Evolutionary conservation across 345 rosid species (phyloP).

Genomic region (Euphorbia tirucalli): DNA sequence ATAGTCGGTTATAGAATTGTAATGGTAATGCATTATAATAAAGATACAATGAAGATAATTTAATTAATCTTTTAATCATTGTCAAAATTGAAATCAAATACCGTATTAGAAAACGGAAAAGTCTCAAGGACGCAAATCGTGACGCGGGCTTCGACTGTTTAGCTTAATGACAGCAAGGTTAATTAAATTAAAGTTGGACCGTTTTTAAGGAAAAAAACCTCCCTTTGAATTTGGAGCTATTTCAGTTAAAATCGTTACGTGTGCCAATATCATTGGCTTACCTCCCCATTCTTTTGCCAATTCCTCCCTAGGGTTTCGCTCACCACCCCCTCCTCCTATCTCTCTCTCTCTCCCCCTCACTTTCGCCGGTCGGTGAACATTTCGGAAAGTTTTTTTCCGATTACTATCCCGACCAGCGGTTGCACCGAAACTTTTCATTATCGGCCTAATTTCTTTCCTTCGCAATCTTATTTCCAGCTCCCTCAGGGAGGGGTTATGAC

Average conservation of each 20-base stretch:
- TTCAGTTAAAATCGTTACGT: conserved; percentile 34
- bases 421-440: neutral
- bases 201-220: conserved; percentile 8
- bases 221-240: conserved; percentile 27
- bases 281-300: neutral
- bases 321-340: neutral
- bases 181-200: neutral
- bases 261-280: conserved; percentile 26
- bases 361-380: conserved; percentile 38
- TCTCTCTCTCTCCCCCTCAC: neutral
- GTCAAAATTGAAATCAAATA: no score
- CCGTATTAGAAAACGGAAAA: no score
- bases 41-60: no score
- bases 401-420: conserved; percentile 23
- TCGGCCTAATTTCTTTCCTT: neutral
- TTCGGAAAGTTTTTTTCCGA: conserved; percentile 37
- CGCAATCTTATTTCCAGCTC: neutral
- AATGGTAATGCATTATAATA: no score
- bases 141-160: no score
- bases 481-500: neutral
- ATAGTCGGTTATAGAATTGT: no score
- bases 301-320: conserved; percentile 14
- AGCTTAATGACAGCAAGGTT: neutral
- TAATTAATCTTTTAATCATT: no score
- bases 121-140: no score